These are phyloP conservation scores for Decorospora gaudefroyi DNA, from an alignment of 2,329 filamentous ascomycete genomes.

Conservation along the genomic window DNA sequence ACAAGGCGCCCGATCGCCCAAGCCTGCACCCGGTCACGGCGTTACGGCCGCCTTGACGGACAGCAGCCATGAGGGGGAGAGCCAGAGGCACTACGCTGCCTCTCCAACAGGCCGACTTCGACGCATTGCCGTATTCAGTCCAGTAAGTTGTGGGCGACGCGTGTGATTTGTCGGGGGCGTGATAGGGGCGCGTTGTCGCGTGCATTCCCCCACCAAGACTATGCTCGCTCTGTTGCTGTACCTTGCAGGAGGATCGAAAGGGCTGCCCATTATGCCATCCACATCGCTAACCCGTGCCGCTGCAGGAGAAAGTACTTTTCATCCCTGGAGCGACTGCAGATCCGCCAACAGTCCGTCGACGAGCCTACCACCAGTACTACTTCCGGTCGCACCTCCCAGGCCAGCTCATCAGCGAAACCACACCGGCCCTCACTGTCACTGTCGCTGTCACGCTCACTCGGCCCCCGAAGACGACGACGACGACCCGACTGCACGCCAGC, in stretches of 20 bases:
- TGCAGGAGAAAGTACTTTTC: conserved; percentile 70
- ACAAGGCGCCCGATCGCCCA: too few species aligned
- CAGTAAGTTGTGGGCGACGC: conserved; percentile 44
- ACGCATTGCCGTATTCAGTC: conserved; percentile 50
- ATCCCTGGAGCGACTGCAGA: conserved; percentile 69
- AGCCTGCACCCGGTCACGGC: conserved; percentile 19
- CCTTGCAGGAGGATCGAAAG: conserved; percentile 33
- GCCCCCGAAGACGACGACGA: conserved; percentile 38
- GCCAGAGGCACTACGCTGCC: conserved; percentile 27
- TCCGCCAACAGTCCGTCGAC: conserved; percentile 57
- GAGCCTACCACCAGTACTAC: conserved; percentile 28
- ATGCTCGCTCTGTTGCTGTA: too few species aligned
- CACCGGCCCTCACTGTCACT: conserved; percentile 28
- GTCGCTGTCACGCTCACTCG: too few species aligned
- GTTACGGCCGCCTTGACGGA: conserved; percentile 8
- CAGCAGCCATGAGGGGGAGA: conserved; percentile 39
- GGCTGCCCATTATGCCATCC: conserved; percentile 22
- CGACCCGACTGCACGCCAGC: too few species aligned
- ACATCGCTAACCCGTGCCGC: conserved; percentile 29
- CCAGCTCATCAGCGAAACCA: conserved; percentile 25
- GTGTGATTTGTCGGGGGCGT: conserved; percentile 25
- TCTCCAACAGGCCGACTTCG: conserved; percentile 49
- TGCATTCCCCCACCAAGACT: conserved; percentile 35
- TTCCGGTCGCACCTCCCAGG: conserved; percentile 33
- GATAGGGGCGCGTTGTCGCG: conserved; percentile 28